A percentile compares a stretch with the other conserved stretches of the same genome.
These are phyloP conservation scores for Starmerella stellata DNA, from an alignment of 805 yeast genomes.

Conservation along the genomic window DNA sequence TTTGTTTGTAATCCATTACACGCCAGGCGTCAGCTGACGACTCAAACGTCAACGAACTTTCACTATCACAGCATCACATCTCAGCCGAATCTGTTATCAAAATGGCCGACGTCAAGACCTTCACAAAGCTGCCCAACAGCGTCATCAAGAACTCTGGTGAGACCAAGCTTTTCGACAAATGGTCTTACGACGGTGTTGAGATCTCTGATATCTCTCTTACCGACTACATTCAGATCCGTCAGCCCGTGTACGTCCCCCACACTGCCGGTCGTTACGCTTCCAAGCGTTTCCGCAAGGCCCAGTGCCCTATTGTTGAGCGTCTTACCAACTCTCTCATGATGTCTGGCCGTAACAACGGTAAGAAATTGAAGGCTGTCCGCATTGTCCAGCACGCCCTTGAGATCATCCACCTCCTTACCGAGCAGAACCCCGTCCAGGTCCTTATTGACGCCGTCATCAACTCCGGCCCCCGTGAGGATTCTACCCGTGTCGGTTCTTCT, in stretches of 20 bases:
- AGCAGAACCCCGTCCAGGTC: conserved; percentile 98
- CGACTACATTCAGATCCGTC: conserved; percentile 95
- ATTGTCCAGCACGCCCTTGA: conserved; percentile 98
- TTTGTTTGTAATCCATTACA: neutral
- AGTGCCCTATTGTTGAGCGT: conserved; percentile 98
- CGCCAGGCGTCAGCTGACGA: neutral
- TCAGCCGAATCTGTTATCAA: conserved; percentile 17
- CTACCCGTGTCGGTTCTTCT: conserved; percentile 99
- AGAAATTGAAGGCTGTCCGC: conserved; percentile 99
- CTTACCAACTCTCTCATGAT: conserved; percentile 98
- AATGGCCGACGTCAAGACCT: conserved; percentile 56
- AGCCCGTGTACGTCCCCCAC: conserved; percentile 96
- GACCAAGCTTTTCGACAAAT: conserved; percentile 97
- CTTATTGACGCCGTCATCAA: conserved; percentile 97
- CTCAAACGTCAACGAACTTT: neutral
- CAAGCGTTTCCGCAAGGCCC: conserved; percentile 99
- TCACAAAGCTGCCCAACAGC: conserved; percentile 92
- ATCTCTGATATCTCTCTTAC: conserved; percentile 95
- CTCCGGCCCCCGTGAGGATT: conserved; percentile 99
- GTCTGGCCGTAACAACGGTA: conserved; percentile 99
- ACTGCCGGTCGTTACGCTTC: conserved; percentile 99
- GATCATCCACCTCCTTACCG: conserved; percentile 91
- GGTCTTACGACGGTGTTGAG: conserved; percentile 96
- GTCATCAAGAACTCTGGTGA: conserved; percentile 90
- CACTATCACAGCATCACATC: neutral